Percentiles rank a stretch among this genome's conserved stretches.
These are phyloP conservation scores for Aciculosporium take DNA, from an alignment of 2,329 filamentous ascomycete species.

Conservation along the genomic window DNA sequence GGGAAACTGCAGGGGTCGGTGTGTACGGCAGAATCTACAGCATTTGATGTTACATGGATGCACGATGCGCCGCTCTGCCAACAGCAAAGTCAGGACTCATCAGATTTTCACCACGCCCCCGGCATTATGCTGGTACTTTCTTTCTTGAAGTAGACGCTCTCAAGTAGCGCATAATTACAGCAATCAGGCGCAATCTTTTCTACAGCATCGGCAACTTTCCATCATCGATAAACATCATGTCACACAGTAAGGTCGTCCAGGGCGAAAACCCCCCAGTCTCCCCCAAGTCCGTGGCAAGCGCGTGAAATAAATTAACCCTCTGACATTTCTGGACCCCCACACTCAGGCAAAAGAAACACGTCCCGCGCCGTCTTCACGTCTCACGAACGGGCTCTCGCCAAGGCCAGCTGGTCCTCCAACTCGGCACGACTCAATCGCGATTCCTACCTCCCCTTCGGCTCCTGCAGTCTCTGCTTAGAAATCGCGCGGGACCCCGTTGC, in stretches of 20 bases:
- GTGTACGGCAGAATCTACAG: too few relatives aligned
- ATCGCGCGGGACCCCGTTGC: conserved; percentile 70
- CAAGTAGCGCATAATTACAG: too few relatives aligned
- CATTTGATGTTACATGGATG: too few relatives aligned
- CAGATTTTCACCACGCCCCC: too few relatives aligned
- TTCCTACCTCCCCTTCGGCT: conserved; percentile 82
- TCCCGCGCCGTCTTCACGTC: conserved; percentile 88
- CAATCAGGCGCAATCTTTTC: not conserved
- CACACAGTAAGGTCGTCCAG: conserved; percentile 30
- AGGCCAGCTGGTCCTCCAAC: conserved; percentile 66
- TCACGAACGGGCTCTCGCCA: conserved; percentile 73
- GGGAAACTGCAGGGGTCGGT: too few relatives aligned
- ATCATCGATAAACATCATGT: conserved; percentile 21
- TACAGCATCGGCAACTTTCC: not conserved
- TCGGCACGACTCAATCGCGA: conserved; percentile 78
- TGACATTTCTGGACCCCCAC: not conserved
- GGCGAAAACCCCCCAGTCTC: not conserved
- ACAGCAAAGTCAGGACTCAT: too few relatives aligned
- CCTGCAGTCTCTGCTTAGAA: conserved; percentile 76
- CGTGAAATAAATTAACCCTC: too few relatives aligned
- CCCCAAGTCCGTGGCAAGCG: too few relatives aligned
- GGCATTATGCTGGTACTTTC: too few relatives aligned
- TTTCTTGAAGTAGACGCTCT: too few relatives aligned
- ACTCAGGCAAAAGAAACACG: conserved; percentile 68
- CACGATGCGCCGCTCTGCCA: too few relatives aligned